Evolutionary conservation across 2,329 filamentous ascomycete genomes (phyloP).

Genomic region (Hirsutella rhossiliensis): DNA sequence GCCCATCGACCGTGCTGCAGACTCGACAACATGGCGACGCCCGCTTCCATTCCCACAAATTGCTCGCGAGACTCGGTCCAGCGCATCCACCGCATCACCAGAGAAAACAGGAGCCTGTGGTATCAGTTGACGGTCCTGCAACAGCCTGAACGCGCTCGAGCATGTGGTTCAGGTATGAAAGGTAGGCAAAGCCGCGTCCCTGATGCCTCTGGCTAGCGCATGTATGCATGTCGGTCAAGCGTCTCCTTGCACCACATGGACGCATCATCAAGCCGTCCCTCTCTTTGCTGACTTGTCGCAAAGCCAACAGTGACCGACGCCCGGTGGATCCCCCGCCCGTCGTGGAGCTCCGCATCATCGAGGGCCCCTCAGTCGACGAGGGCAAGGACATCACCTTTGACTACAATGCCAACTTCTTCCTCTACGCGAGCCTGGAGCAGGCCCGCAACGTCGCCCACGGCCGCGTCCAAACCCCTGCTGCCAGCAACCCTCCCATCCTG

Average conservation of each 20-base stretch:
- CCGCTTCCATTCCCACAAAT: conserved; percentile 15
- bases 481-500: conserved; percentile 67
- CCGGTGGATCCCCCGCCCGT: conserved; percentile 93
- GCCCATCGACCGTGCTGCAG: not conserved
- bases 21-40: conserved; percentile 19
- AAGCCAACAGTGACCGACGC: conserved; percentile 55
- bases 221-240: not conserved
- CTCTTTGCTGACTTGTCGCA: conserved; percentile 3
- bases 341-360: conserved; percentile 77
- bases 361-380: conserved; percentile 50
- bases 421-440: conserved; percentile 83
- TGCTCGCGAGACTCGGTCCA: conserved; percentile 28
- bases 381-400: conserved; percentile 70
- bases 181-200: conserved; percentile 38
- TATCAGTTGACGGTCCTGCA: conserved; percentile 83
- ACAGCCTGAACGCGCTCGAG: conserved; percentile 85
- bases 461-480: conserved; percentile 55
- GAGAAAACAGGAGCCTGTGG: conserved; percentile 63
- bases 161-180: conserved; percentile 90
- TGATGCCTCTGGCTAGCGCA: not conserved
- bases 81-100: conserved; percentile 41
- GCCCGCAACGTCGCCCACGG: conserved; percentile 74
- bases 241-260: not conserved
- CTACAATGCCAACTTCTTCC: conserved; percentile 96
- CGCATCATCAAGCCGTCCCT: not conserved